phyloP scores from a whole-genome alignment of 805 yeast species.

The Blastobotrys mokoenaii region DNA sequence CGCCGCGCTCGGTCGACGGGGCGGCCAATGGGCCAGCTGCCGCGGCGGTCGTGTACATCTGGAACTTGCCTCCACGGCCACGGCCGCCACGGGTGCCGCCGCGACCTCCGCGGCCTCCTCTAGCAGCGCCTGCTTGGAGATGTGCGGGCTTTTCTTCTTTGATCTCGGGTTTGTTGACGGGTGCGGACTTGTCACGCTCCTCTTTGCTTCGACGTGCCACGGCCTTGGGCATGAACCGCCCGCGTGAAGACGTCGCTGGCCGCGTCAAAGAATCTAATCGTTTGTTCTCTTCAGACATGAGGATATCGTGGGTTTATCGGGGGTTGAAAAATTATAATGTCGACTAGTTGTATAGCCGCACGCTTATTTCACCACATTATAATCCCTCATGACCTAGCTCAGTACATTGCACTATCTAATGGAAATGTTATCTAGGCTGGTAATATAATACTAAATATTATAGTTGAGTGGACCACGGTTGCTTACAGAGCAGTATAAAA shows the following conservation, averaged over 20 bases:
- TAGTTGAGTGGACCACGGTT: no score
- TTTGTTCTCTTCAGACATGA: background rate
- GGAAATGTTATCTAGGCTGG: no score
- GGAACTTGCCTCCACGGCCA: conserved; percentile 18
- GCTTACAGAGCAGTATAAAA: no score
- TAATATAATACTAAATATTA: no score
- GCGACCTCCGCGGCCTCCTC: conserved; percentile 11
- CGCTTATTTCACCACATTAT: background rate
- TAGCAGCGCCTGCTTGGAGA: conserved; percentile 7
- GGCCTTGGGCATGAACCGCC: conserved; percentile 74
- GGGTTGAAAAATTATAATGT: background rate
- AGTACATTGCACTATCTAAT: no score
- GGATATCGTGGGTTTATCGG: background rate
- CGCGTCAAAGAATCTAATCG: conserved; percentile 15
- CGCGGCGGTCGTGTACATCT: conserved; percentile 22
- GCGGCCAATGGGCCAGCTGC: conserved; percentile 30
- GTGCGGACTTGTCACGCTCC: conserved; percentile 74
- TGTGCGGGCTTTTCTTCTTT: conserved; percentile 22
- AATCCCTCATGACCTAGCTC: no score
- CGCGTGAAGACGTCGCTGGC: conserved; percentile 11
- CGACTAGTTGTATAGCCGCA: background rate
- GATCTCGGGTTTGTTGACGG: conserved; percentile 34
- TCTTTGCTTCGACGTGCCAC: conserved; percentile 79
- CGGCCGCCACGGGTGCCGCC: conserved; percentile 14
- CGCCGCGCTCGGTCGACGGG: conserved; percentile 16